Base-by-base conservation (phyloP, 2,329 filamentous ascomycete genomes). In the Clathrospora elynae region DNA sequence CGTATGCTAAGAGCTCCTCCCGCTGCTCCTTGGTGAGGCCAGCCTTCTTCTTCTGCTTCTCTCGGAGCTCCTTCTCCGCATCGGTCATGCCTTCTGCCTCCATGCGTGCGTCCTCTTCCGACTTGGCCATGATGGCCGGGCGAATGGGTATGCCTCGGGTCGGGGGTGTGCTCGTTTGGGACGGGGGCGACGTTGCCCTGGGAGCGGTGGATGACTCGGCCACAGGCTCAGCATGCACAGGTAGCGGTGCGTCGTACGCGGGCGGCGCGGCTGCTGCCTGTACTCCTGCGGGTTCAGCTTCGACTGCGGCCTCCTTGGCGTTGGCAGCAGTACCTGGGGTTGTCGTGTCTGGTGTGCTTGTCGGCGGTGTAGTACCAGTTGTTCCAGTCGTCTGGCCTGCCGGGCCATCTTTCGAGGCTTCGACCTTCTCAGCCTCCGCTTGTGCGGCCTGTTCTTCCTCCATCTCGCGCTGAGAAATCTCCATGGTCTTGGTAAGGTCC, bases 401-500 rank as follows among this genome's bases (percentile, higher is more conserved):
- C 30, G 56, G 50, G 6, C 61, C 49, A 17, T 53, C 54, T 13
- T 53, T 58, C 8, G 60, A 55, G 13, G 55, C 59, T 12, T 48
- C 54, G 14, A 51, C 44, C 12, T 46, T 49, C 23, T 59, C 58
- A 9, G 59, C 57, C 66, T 78, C 74, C 13, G 75, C 73, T 11
- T 79, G 78, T 4, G 78, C 77, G 2, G 75, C 74, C 31, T 81
- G 84, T 49, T 86, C 83, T 56, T 87, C 86, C 61, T 90, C 88
- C 70, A 84, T 83, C 49, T 85, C 84, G 42, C 88, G 79, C 84
- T 90, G 92, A 13, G 90, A 91, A 57, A 99, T 97, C 64, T 99
- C 93, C 92, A 99, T 97, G 30, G 91, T 96, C 64, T 90, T 90
- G 12, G 92, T 97, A 40, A 99, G 80, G 66, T 99, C 93, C 76